phyloP scores from a whole-genome alignment of 495 filamentous ascomycete genomes.

The Bacidia gigantensis region DNA sequence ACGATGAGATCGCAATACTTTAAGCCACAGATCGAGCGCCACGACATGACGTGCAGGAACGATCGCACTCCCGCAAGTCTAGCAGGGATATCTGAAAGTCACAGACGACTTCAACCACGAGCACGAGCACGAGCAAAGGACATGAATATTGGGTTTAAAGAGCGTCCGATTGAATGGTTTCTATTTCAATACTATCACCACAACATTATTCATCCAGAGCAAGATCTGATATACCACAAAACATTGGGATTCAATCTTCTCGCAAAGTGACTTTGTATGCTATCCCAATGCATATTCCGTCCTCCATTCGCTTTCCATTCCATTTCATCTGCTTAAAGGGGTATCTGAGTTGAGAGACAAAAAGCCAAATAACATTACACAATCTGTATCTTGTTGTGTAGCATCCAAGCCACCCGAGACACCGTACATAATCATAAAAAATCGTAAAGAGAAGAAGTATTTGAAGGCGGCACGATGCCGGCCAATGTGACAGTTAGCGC shows the following conservation, averaged over 20 bases:
- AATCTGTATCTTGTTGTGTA: not conserved
- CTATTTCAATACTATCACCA: too few relatives aligned
- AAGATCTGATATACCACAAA: too few relatives aligned
- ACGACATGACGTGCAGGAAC: not conserved
- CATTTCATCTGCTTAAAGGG: not conserved
- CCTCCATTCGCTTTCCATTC: not conserved
- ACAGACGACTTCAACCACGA: not conserved
- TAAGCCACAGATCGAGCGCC: not conserved
- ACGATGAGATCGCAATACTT: too few relatives aligned
- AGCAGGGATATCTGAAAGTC: not conserved
- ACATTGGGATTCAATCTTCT: too few relatives aligned
- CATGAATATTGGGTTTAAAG: too few relatives aligned
- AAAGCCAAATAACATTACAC: not conserved
- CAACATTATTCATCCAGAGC: too few relatives aligned
- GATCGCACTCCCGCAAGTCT: not conserved
- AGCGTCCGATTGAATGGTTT: too few relatives aligned
- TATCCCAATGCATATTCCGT: not conserved
- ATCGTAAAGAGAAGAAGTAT: not conserved
- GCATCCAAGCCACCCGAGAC: not conserved
- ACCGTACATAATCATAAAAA: not conserved
- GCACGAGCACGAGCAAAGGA: too few relatives aligned
- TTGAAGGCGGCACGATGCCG: too few relatives aligned
- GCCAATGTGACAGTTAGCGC: too few relatives aligned
- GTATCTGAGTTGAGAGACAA: constrained; percentile 1
- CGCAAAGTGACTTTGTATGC: too few relatives aligned